A percentile compares a stretch with the other conserved stretches of the same genome.
Evolutionary conservation across 2,329 filamentous ascomycete species (phyloP).

Genomic region (Neonectria coccinea): DNA sequence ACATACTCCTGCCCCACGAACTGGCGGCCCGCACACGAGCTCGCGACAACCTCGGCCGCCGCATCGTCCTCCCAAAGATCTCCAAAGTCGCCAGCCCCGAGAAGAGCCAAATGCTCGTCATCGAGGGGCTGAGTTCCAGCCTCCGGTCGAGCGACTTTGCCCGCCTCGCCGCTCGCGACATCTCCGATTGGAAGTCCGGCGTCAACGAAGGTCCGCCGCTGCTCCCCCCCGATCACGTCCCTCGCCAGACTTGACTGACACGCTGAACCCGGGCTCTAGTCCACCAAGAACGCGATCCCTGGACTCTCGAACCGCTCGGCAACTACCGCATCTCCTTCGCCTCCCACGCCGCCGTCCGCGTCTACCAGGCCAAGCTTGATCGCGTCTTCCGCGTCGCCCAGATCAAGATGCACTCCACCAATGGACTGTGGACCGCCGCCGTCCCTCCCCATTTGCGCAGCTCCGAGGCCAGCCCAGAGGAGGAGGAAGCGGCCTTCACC

Average conservation of each 20-base stretch:
- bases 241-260: constrained; percentile 18
- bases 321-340: constrained; percentile 79
- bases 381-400: constrained; percentile 50
- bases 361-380: constrained; percentile 63
- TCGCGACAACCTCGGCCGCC: neutral
- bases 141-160: constrained; percentile 78
- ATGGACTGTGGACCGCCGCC: constrained; percentile 48
- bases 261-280: constrained; percentile 52
- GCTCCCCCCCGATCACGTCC: neutral
- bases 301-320: constrained; percentile 71
- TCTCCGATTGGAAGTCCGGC: constrained; percentile 75
- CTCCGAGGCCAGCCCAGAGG: constrained; percentile 27
- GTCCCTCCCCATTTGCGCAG: constrained; percentile 44
- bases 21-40: constrained; percentile 7
- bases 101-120: constrained; percentile 59
- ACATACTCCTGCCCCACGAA: neutral
- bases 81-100: neutral
- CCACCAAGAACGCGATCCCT: constrained; percentile 72
- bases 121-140: constrained; percentile 68
- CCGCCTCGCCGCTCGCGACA: constrained; percentile 72
- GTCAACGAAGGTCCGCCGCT: constrained; percentile 64
- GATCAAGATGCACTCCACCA: constrained; percentile 45
- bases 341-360: constrained; percentile 65
- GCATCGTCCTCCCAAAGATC: neutral
- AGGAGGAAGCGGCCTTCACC: constrained; percentile 46